Evolutionary conservation across 129 eudicot species (phyloP), one percentile per base, ranked within the genome.

Genomic region (Oenanthe sinensis): DNA sequence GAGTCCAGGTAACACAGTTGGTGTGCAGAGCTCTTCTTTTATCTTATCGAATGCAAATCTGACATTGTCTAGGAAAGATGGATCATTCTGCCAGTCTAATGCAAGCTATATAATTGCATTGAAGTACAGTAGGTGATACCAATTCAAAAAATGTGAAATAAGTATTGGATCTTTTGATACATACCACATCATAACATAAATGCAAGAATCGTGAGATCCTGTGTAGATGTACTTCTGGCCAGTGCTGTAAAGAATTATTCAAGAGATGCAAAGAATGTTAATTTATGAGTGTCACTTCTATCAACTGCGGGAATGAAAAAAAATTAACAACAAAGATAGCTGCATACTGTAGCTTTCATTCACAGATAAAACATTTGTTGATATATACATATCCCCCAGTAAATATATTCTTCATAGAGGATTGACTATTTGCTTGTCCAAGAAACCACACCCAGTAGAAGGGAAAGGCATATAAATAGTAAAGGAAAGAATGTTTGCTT

Each of bases 211-310:
- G 84, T 91, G 89, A 78, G 98, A 95, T 75, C 96, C 97, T 2
- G 98, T 94, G 91, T 95, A 95, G 83, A 95, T 91, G 83, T 95
- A 91, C 92, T 84, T 91, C 90, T 91, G 98, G 19, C 98, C 97
- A 54, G 97, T 90, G 87, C 98, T 95, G 94, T 84, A 84, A 72
- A 55, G 58, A 10, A 24, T 43, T 9, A 79, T 60, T 26, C 33
- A 76, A 50, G 30, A 58, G n/a, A 45, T 40, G 28, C 9, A 74
- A n/a, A 46, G 39, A 43, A 22, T n/a, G 58, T 22, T 49, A 79
- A 6, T 54, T 20, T 39, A 37, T 52, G 68, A 83, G 49, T 69
- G 49, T 5, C 26, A 52, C 30, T 71, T 36, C 26, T 20, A 73
- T 79, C 67, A 42, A 58, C 14, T 68, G 7, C 60, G 26, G 24